Percentiles rank a stretch among this genome's conserved stretches.
Conservation (phyloP, 441 rosid genomes). For the Sinapis alba region DNA sequence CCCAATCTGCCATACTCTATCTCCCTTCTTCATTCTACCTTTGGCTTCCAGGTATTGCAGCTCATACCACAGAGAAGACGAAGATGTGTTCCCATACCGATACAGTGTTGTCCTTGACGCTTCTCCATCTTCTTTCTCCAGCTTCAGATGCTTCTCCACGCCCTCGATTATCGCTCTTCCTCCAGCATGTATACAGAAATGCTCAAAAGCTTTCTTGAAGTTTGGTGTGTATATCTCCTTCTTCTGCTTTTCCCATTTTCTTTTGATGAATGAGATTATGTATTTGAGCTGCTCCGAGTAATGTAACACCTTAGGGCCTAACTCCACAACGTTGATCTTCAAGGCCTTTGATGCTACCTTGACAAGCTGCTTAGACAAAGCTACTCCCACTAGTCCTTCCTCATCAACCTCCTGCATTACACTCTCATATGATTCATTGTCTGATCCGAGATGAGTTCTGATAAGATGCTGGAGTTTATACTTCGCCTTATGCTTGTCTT, state of each 20-base stretch:
- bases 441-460: conserved; percentile 60
- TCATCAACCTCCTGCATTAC: conserved; percentile 57
- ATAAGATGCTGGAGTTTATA: conserved; percentile 66
- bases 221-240: conserved; percentile 49
- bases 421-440: conserved; percentile 49
- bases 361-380: conserved; percentile 56
- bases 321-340: conserved; percentile 50
- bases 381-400: conserved; percentile 55
- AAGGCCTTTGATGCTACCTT: conserved; percentile 57
- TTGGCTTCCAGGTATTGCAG: conserved; percentile 66
- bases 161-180: conserved; percentile 65
- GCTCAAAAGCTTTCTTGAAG: conserved; percentile 70
- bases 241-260: conserved; percentile 29
- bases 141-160: conserved; percentile 55
- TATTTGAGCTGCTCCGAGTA: conserved; percentile 59
- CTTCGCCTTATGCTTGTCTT: conserved; percentile 49
- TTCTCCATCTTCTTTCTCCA: conserved; percentile 58
- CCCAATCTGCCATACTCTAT: conserved; percentile 59
- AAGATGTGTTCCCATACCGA: conserved; percentile 66
- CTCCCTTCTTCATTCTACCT: conserved; percentile 61
- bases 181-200: conserved; percentile 72
- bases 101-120: conserved; percentile 67
- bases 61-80: conserved; percentile 70
- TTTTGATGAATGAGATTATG: conserved; percentile 36
- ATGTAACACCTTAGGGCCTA: conserved; percentile 60